Evolutionary conservation across 306 rosid species (phyloP).

Genomic region (Ochetophila trinervis): DNA sequence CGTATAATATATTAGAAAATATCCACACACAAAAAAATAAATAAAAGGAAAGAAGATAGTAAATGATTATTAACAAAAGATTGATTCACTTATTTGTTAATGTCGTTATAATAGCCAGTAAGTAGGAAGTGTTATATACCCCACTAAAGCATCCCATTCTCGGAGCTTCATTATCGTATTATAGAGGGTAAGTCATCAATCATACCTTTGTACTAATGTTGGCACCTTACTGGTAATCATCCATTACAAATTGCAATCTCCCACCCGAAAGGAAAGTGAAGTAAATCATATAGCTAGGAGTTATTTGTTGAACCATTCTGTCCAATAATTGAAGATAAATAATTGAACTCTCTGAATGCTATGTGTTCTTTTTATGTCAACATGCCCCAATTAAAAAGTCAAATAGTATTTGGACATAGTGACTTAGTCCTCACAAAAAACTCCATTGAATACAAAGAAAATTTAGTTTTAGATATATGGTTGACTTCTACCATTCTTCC

Average conservation of each 20-base stretch:
- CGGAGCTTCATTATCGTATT: no score
- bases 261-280: background rate
- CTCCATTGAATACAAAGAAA: background rate
- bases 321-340: conserved; percentile 2
- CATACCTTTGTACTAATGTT: background rate
- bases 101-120: no score
- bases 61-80: no score
- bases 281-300: background rate
- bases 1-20: no score
- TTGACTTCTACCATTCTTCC: conserved; percentile 1
- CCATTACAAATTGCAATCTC: no score
- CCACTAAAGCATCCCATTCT: no score
- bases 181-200: no score
- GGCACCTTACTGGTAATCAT: background rate
- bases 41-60: no score
- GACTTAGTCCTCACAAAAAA: conserved; percentile 11
- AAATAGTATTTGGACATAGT: background rate
- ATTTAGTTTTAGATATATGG: background rate
- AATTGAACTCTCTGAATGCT: conserved; percentile 11
- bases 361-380: background rate
- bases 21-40: no score
- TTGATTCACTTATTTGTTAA: no score
- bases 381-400: background rate
- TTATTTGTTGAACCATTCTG: background rate
- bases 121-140: no score